Conservation (phyloP, 108 stramenopile species). For the Aurantiochytrium sp. region DNA sequence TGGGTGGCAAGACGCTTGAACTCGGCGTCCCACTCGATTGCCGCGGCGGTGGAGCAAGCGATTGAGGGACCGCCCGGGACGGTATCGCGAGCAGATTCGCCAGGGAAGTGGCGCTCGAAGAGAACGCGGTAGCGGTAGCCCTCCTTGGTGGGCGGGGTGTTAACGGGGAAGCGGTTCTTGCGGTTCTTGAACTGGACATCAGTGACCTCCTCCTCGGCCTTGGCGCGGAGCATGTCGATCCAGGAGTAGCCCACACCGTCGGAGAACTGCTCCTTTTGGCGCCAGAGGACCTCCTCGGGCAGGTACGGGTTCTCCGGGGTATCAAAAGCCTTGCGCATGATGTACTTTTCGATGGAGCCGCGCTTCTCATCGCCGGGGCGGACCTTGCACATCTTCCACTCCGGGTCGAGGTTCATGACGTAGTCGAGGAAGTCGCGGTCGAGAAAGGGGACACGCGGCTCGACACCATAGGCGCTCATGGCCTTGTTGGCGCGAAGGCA, state of each 20-base stretch:
- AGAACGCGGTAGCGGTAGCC: conserved; percentile 92
- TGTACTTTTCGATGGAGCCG: conserved; percentile 81
- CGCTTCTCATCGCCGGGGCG: conserved; percentile 64
- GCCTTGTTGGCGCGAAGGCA: conserved; percentile 96
- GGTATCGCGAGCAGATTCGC: conserved; percentile 82
- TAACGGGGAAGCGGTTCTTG: conserved; percentile 84
- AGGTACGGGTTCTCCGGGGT: conserved; percentile 96
- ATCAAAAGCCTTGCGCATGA: conserved; percentile 93
- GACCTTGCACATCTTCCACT: conserved; percentile 79
- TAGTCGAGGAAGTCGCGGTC: conserved; percentile 91
- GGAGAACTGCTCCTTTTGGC: conserved; percentile 98
- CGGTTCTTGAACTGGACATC: conserved; percentile 81
- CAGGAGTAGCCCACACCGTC: conserved; percentile 97
- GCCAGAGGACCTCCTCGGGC: conserved; percentile 90
- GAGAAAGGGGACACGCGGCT: conserved; percentile 91
- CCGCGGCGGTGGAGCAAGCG: conserved; percentile 94
- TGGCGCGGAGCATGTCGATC: conserved; percentile 83
- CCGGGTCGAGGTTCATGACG: conserved; percentile 86
- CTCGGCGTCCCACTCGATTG: conserved; percentile 83
- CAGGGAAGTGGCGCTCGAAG: conserved; percentile 93
- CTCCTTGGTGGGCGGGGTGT: conserved; percentile 95
- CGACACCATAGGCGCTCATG: conserved; percentile 95
- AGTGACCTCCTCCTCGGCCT: conserved; percentile 77
- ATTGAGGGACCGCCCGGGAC: conserved; percentile 94
- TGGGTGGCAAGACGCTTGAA: conserved; percentile 13